Evolutionary conservation across 345 rosid genomes (phyloP), one percentile per base, ranked within the genome.

Genomic region (Theobroma cacao): DNA sequence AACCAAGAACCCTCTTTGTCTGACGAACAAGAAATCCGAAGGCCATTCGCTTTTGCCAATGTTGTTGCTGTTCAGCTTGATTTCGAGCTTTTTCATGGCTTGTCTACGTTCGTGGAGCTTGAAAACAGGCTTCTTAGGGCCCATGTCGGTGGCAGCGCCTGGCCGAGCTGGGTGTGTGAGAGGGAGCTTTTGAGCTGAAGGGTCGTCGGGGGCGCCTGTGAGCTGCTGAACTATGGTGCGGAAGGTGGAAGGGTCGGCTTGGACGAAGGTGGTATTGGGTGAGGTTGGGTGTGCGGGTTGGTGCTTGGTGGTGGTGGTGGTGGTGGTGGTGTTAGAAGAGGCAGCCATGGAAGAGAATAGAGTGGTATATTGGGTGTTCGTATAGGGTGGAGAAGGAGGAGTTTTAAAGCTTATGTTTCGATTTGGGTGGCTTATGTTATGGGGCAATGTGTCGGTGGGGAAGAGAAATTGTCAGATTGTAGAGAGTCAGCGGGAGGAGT

Each of bases 81-180:
- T 86, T 78, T 89, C 90, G 74, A 94, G 94, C 76, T 92, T 91
- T 77, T 86, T 91, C 9, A 85, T 75, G 4, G 91, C 78, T 45
- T 86, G 92, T 26, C 98, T 84, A 4, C 97, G 92, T 77, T 94
- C 97, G 74, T 92, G 95, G 77, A 94, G 98, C 89, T 91, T 92
- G 87, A 89, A 92, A 47, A 89, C 78, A 17, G 86, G 87, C 62
- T 84, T 83, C 77, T 82, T 88, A 7, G 88, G 90, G 60, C 86
- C 81, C 0, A 78, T 30, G 5, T 40, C 72, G 1, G 61, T 7
- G 72, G 62, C 55, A n/a, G 43, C 52, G 59, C 28, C 30, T 38
- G 48, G 45, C 30, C 84, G 75, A 53, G 77, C 66, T 36, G 82
- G 75, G 80, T 80, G 82, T 55, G 90, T 81, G 69, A 88, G 17